Evolutionary conservation across 2,329 filamentous ascomycete genomes (phyloP).

Genomic region (Paecilomyces formosus): DNA sequence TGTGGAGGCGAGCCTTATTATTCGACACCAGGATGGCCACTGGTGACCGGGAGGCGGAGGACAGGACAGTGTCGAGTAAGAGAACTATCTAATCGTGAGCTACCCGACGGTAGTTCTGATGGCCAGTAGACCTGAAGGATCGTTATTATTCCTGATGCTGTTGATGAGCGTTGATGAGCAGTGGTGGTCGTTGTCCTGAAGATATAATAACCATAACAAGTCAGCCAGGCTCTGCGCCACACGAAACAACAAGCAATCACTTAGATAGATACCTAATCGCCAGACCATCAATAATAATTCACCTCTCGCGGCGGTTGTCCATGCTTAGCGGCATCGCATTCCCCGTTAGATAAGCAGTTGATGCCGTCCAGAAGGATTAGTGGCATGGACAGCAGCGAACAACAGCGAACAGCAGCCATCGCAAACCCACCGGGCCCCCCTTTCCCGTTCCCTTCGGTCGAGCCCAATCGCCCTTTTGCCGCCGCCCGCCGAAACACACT

Average conservation of each 20-base stretch:
- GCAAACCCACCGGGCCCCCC: not conserved
- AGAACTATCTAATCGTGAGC: not conserved
- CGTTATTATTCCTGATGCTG: not conserved
- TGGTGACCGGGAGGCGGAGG: not conserved
- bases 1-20: not conserved
- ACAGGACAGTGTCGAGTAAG: no score
- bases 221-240: no score
- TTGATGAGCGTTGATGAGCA: not conserved
- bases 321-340: no score
- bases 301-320: no score
- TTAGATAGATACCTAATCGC: no score
- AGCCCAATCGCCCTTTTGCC: not conserved
- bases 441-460: not conserved
- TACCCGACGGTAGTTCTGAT: not conserved
- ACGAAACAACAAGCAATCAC: no score
- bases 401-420: no score
- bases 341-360: not conserved
- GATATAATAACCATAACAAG: no score
- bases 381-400: no score
- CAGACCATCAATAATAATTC: no score
- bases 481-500: conserved; percentile 3
- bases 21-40: not conserved
- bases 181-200: no score
- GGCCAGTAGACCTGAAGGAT: not conserved
- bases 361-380: no score